phyloP scores from a whole-genome alignment of 306 rosid species.

The Sophora flavescens region DNA sequence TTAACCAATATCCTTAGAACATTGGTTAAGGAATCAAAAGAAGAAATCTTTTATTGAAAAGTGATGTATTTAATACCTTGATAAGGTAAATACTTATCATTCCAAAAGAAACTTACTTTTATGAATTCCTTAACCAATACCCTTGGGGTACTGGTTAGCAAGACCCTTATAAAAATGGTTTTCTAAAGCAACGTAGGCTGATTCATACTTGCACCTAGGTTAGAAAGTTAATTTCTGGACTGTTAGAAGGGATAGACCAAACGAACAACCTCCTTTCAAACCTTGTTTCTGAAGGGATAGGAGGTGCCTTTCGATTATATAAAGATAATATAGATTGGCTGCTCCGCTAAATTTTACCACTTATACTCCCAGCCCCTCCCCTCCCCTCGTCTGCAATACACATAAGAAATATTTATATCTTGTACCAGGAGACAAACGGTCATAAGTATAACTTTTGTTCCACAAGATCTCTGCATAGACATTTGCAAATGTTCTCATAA shows the following conservation, averaged over 20 bases:
- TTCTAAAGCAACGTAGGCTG: too few relatives aligned
- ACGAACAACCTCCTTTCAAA: not conserved
- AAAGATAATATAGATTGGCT: too few relatives aligned
- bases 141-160: too few relatives aligned
- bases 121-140: too few relatives aligned
- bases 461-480: not conserved
- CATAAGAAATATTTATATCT: not conserved
- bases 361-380: not conserved
- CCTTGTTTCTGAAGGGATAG: not conserved
- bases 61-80: too few relatives aligned
- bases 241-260: not conserved
- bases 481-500: constrained; percentile 6
- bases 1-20: too few relatives aligned
- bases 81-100: too few relatives aligned
- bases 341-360: not conserved
- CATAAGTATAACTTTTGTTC: not conserved
- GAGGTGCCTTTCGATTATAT: not conserved
- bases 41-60: too few relatives aligned
- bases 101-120: too few relatives aligned
- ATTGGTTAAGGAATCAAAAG: too few relatives aligned
- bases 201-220: not conserved
- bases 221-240: not conserved
- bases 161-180: not conserved
- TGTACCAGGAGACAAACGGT: not conserved
- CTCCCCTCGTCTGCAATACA: not conserved